Percentiles rank a stretch among this genome's conserved stretches.
Conservation (phyloP, 179 eudicot species). For the Spinacia oleracea region DNA sequence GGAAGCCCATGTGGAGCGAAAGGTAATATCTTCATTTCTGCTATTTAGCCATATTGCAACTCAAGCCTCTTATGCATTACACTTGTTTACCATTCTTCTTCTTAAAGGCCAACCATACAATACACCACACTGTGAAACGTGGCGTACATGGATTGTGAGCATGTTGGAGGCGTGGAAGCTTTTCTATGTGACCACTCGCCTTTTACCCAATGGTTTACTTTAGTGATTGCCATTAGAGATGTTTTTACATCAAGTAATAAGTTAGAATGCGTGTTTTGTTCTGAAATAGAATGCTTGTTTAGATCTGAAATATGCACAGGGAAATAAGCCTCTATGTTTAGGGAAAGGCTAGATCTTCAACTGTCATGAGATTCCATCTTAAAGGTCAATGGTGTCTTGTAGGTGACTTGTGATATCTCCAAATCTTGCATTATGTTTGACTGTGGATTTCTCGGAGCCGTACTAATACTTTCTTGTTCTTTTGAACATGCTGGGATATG, state of each 20-base stretch:
- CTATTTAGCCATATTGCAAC: not conserved
- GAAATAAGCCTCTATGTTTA: not conserved
- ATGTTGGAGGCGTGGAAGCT: not conserved
- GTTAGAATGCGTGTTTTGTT: not conserved
- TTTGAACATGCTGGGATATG: not conserved
- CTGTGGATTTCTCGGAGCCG: not conserved
- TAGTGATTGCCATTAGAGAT: not conserved
- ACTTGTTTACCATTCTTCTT: not conserved
- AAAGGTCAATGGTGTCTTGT: not conserved
- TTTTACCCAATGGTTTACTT: not conserved
- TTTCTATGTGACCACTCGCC: not conserved
- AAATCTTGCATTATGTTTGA: not conserved
- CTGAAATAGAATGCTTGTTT: too few relatives aligned
- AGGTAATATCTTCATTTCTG: conserved; percentile 32
- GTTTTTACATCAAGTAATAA: not conserved
- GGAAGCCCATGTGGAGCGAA: conserved; percentile 34
- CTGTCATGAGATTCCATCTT: not conserved
- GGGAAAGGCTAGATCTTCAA: not conserved
- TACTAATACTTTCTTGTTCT: not conserved
- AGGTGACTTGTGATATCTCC: not conserved
- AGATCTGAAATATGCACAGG: not conserved
- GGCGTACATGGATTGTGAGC: not conserved
- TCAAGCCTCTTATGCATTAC: not conserved
- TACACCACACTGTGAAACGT: not conserved
- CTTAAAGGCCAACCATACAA: not conserved